Evolutionary conservation across 495 filamentous ascomycete genomes (phyloP), one percentile per base, ranked within the genome.

Genomic region (Aspergillus wentii): DNA sequence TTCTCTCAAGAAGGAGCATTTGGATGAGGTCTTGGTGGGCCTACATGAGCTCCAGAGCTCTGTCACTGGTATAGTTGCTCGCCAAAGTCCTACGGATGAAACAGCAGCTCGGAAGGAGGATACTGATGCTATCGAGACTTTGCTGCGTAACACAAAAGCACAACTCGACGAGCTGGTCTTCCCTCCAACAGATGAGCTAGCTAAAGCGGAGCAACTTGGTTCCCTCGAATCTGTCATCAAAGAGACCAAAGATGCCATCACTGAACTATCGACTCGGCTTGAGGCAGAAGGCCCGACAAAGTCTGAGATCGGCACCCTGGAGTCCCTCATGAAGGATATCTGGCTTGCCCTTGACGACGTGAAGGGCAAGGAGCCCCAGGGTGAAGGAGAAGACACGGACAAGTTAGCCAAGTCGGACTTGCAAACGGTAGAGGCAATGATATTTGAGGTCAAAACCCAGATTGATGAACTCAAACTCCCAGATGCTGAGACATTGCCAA

Each of bases 101-200:
- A 62, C 38, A 50, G 69, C 35, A 25, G 78, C 78, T 16, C 74
- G 71, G 17, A 80, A 76, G 53, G 85, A 91, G 41, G 88, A 95
- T 47, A 84, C 84, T 2, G 79, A 88, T 41, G 85, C 83, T n/a
- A 88, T 96, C 38, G 88, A 95, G 56, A 88, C 81, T 0, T 74
- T 96, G 30, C 74, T 96, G 16, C 76, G 82, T 32, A 90, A 88
- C 52, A 86, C 86, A 14, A 94, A 94, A 48, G 75, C 82, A 8
- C 80, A 83, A 33, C 68, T 95, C 27, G 89, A 95, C 22, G 87
- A 88, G 21, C 63, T 92, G 29, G 68, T 70, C 13, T 76, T 89
- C 29, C 78, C 85, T 13, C 67, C 73, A 21, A 51, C 71, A 0
- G 73, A 77, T 20, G 66, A 68, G 30, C 50, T 71, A n/a, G 79